These are phyloP conservation scores for Boletus rubescentipes DNA, from an alignment of 768 basidiomycete species.

Conservation along the genomic window DNA sequence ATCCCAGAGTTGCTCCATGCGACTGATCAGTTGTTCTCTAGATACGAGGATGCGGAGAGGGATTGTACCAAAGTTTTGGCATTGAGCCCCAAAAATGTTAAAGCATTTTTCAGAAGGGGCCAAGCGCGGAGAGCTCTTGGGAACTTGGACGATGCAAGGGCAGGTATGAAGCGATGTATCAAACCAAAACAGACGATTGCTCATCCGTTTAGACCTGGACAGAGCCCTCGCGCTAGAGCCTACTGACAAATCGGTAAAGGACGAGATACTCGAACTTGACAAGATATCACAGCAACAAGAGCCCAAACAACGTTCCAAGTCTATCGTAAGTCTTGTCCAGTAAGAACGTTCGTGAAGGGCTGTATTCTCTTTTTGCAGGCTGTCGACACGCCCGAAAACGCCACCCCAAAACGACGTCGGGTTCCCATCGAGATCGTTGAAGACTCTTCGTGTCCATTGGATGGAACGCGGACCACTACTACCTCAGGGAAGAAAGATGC, in stretches of 20 bases:
- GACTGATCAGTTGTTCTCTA: conserved; percentile 28
- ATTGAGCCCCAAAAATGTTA: conserved; percentile 61
- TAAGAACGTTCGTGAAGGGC: background rate
- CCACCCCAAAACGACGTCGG: conserved; percentile 47
- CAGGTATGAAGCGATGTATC: conserved; percentile 40
- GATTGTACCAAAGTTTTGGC: conserved; percentile 71
- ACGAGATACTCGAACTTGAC: conserved; percentile 57
- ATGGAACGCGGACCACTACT: background rate
- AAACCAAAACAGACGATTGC: background rate
- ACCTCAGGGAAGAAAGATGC: conserved; percentile 9
- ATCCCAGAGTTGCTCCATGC: background rate
- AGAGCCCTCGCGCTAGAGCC: conserved; percentile 62
- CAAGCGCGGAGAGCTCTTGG: conserved; percentile 65
- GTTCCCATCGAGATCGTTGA: conserved; percentile 67
- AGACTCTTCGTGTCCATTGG: conserved; percentile 11
- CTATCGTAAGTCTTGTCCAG: conserved; percentile 10
- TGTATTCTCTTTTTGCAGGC: conserved; percentile 13
- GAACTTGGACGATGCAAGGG: conserved; percentile 54
- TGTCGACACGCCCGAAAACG: background rate
- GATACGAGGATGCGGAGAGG: conserved; percentile 75
- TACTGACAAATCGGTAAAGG: conserved; percentile 56
- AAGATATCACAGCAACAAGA: conserved; percentile 34
- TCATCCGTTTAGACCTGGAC: conserved; percentile 52
- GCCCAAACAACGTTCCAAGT: conserved; percentile 38
- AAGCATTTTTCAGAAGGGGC: conserved; percentile 76